Percentiles rank a stretch among this genome's conserved stretches.
Evolutionary conservation across 2,329 filamentous ascomycete genomes (phyloP).

Genomic region (Neocatenulostroma microsporum): DNA sequence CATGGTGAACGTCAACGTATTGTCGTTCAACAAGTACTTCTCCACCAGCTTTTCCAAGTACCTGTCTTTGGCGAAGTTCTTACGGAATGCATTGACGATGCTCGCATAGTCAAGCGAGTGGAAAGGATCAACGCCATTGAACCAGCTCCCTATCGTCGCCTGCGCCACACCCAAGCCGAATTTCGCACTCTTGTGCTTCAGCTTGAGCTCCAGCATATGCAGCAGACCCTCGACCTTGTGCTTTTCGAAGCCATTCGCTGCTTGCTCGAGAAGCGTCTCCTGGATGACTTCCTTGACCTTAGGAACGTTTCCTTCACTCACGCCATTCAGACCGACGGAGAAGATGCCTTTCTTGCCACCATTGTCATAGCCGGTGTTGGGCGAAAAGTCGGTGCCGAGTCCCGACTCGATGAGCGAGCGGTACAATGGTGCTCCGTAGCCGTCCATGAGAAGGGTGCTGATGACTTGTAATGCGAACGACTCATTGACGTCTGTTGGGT

Average conservation of each 20-base stretch:
- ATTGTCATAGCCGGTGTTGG: slow-evolving; percentile 83
- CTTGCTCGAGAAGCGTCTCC: slow-evolving; percentile 61
- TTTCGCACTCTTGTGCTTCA: slow-evolving; percentile 94
- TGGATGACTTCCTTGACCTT: slow-evolving; percentile 69
- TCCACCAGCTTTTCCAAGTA: slow-evolving; percentile 81
- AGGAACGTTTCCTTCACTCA: slow-evolving; percentile 68
- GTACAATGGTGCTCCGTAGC: slow-evolving; percentile 91
- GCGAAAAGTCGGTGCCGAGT: slow-evolving; percentile 85
- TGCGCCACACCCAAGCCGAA: slow-evolving; percentile 91
- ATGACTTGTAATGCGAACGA: slow-evolving; percentile 79
- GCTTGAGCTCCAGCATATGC: slow-evolving; percentile 82
- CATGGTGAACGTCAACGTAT: slow-evolving; percentile 91
- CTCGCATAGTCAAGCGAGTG: slow-evolving; percentile 88
- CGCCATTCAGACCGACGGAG: slow-evolving; percentile 84
- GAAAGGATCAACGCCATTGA: slow-evolving; percentile 89
- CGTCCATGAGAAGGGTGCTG: slow-evolving; percentile 78
- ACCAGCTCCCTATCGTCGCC: slow-evolving; percentile 84
- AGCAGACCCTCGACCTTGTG: slow-evolving; percentile 89
- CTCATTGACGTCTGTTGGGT: slow-evolving; percentile 74
- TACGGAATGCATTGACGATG: slow-evolving; percentile 74
- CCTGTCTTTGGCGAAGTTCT: slow-evolving; percentile 61
- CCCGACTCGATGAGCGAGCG: slow-evolving; percentile 80
- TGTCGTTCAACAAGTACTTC: slow-evolving; percentile 83
- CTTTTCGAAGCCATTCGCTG: slow-evolving; percentile 72
- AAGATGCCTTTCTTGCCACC: slow-evolving; percentile 68